Conservation (phyloP, 2,329 filamentous ascomycete genomes). For the Pseudodiploospora longispora region DNA sequence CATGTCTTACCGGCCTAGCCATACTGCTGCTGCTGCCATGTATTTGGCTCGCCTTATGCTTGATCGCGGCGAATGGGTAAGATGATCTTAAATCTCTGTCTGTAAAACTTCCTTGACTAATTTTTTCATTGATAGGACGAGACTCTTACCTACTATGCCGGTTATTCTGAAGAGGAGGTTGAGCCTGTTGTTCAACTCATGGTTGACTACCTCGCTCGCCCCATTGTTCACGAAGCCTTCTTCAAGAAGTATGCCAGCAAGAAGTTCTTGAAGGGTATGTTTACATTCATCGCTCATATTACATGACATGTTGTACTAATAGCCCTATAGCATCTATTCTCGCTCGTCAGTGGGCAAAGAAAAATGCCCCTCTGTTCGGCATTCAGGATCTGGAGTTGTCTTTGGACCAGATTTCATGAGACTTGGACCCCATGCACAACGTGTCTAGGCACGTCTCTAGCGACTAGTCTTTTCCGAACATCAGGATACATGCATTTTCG, state of each 20-base stretch:
- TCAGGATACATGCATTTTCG: slow-evolving; percentile 18
- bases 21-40: slow-evolving; percentile 88
- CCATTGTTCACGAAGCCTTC: slow-evolving; percentile 90
- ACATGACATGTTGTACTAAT: slow-evolving; percentile 12
- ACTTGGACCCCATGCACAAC: slow-evolving; percentile 6
- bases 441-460: slow-evolving; percentile 2
- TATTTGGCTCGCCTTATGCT: slow-evolving; percentile 87
- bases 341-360: slow-evolving; percentile 89
- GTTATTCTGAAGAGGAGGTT: slow-evolving; percentile 88
- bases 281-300: background rate
- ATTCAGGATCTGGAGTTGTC: slow-evolving; percentile 42
- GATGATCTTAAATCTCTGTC: slow-evolving; percentile 21
- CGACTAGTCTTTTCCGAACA: slow-evolving; percentile 11
- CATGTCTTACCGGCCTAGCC: slow-evolving; percentile 81
- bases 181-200: slow-evolving; percentile 87
- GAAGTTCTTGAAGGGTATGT: slow-evolving; percentile 94
- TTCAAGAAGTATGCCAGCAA: slow-evolving; percentile 99
- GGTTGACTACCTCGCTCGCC: slow-evolving; percentile 90
- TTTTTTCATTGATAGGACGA: slow-evolving; percentile 50
- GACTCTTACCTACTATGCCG: slow-evolving; percentile 82
- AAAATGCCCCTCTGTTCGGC: slow-evolving; percentile 53
- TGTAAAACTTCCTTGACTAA: slow-evolving; percentile 18
- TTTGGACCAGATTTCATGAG: slow-evolving; percentile 39
- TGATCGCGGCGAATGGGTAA: slow-evolving; percentile 84
- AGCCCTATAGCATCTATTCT: slow-evolving; percentile 67